phyloP scores from a whole-genome alignment of 2,329 filamentous ascomycete genomes.

The Trichophyton rubrum region DNA sequence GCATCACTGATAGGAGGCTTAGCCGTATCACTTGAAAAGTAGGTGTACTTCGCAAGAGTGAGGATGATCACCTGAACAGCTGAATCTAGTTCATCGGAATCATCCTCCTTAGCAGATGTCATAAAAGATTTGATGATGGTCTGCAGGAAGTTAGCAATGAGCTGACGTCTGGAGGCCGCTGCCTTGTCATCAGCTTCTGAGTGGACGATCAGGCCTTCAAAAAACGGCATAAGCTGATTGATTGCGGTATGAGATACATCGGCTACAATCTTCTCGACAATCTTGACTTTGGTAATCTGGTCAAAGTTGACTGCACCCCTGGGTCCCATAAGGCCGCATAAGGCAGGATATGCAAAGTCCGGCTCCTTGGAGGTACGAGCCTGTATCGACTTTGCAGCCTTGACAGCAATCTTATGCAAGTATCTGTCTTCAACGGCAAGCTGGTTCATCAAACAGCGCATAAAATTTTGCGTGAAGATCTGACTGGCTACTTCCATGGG shows the following conservation, averaged over 20 bases:
- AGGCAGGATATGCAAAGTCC: conserved; percentile 45
- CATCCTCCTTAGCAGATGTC: conserved; percentile 19
- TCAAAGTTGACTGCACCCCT: conserved; percentile 71
- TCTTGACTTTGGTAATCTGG: conserved; percentile 72
- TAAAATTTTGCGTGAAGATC: conserved; percentile 72
- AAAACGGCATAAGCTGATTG: conserved; percentile 42
- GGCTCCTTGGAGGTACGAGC: conserved; percentile 50
- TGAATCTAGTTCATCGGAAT: conserved; percentile 26
- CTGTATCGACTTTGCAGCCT: conserved; percentile 61
- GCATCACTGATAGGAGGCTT: conserved; percentile 36
- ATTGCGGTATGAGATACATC: conserved; percentile 42
- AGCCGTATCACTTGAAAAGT: conserved; percentile 28
- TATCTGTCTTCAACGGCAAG: conserved; percentile 64
- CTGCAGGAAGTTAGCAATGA: conserved; percentile 42
- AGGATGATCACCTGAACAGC: conserved; percentile 35
- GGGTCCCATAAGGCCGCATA: conserved; percentile 56
- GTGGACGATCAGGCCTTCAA: conserved; percentile 35
- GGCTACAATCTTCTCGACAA: conserved; percentile 60
- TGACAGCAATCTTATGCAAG: conserved; percentile 64
- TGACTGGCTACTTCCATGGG: conserved; percentile 39
- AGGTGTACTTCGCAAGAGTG: conserved; percentile 38
- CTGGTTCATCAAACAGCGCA: conserved; percentile 72
- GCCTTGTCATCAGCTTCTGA: conserved; percentile 37
- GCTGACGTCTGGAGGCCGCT: conserved; percentile 36
- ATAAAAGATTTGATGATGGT: conserved; percentile 34